These are phyloP conservation scores for Penicillium oxalicum DNA, from an alignment of 2,329 filamentous ascomycete species.

Conservation along the genomic window DNA sequence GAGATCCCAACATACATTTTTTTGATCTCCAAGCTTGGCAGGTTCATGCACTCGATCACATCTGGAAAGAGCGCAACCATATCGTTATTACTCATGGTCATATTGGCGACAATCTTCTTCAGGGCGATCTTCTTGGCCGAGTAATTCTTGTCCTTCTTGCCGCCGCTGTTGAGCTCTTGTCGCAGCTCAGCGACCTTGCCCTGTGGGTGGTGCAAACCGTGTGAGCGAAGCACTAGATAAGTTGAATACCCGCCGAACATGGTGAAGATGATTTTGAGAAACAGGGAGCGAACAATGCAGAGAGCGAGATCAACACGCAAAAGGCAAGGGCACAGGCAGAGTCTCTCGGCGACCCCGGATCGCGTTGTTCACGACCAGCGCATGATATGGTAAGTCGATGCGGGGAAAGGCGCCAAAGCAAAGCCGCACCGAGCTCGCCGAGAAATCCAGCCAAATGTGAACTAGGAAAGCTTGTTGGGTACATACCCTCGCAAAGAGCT, in stretches of 20 bases:
- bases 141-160: conserved; percentile 98
- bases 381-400: conserved; percentile 9
- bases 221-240: conserved; percentile 27
- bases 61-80: conserved; percentile 97
- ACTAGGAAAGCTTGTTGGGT: conserved; percentile 1
- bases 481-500: conserved; percentile 96
- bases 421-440: conserved; percentile 13
- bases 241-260: conserved; percentile 30
- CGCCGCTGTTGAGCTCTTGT: conserved; percentile 84
- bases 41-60: conserved; percentile 90
- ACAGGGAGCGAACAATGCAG: conserved; percentile 1
- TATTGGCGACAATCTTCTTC: conserved; percentile 99
- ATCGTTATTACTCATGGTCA: conserved; percentile 99
- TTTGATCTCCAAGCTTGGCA: conserved; percentile 94
- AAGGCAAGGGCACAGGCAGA: conserved; percentile 1
- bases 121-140: conserved; percentile 92
- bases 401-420: conserved; percentile 13
- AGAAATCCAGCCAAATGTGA: conserved; percentile 13
- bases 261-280: conserved; percentile 2
- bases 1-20: conserved; percentile 67
- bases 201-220: conserved; percentile 51
- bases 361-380: conserved; percentile 8
- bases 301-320: not conserved
- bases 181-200: conserved; percentile 98
- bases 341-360: not conserved